These are phyloP conservation scores for Vigna trinervia DNA, from an alignment of 306 rosid species.

Conservation along the genomic window DNA sequence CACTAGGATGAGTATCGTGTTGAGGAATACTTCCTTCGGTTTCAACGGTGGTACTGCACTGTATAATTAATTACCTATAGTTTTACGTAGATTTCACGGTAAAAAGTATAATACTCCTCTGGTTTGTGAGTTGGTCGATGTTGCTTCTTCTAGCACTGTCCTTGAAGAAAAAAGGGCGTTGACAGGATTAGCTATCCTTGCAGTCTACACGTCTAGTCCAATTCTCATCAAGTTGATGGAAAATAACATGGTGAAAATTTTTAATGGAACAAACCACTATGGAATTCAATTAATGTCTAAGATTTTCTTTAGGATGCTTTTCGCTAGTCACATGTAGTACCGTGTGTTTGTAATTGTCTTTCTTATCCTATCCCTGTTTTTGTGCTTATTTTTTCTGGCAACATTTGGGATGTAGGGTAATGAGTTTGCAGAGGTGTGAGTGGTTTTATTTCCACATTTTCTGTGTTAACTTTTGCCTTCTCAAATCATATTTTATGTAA, in stretches of 20 bases:
- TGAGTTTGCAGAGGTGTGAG: background rate
- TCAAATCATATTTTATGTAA: background rate
- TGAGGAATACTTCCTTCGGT: conserved; percentile 11
- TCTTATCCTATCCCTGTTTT: background rate
- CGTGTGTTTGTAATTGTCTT: conserved; percentile 9
- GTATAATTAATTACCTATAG: background rate
- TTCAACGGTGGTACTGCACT: background rate
- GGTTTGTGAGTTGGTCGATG: conserved; percentile 1
- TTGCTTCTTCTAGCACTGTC: background rate
- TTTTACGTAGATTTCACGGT: conserved; percentile 9
- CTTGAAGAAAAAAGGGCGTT: background rate
- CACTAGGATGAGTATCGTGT: background rate
- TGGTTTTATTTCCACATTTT: background rate
- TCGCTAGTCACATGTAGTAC: background rate
- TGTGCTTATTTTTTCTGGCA: background rate
- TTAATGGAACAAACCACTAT: background rate
- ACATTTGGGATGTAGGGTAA: conserved; percentile 6
- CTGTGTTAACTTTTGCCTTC: background rate
- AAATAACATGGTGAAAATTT: conserved; percentile 6
- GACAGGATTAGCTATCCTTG: conserved; percentile 10
- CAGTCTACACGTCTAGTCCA: background rate
- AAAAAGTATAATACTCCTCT: conserved; percentile 2
- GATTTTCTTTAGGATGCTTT: conserved; percentile 3
- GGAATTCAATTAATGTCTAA: background rate
- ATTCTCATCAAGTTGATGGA: conserved; percentile 10